Conservation (phyloP, 148 eudicot genomes). For the Heliosperma pusillum region DNA sequence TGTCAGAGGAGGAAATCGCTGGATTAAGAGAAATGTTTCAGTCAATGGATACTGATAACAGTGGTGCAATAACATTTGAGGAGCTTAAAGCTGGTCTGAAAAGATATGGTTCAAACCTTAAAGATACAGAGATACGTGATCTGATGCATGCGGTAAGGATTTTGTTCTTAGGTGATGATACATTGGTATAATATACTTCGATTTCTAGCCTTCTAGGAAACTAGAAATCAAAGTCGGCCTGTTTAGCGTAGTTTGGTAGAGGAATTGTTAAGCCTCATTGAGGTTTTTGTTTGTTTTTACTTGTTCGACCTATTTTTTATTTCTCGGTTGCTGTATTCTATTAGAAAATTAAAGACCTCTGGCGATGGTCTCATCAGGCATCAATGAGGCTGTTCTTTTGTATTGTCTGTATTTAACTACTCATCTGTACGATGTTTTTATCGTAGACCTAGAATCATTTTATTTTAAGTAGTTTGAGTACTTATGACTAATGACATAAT, state of each 20-base stretch:
- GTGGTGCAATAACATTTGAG: slow-evolving; percentile 97
- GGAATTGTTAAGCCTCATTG: neutral
- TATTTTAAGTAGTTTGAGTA: too few relatives aligned
- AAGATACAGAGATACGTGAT: slow-evolving; percentile 93
- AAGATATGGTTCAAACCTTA: slow-evolving; percentile 91
- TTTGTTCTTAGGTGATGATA: neutral
- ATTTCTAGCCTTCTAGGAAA: too few relatives aligned
- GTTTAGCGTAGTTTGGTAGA: too few relatives aligned
- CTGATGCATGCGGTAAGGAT: slow-evolving; percentile 89
- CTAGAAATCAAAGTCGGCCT: too few relatives aligned
- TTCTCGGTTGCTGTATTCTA: neutral
- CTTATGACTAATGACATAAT: too few relatives aligned
- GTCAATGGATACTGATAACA: slow-evolving; percentile 97
- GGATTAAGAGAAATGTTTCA: slow-evolving; percentile 89
- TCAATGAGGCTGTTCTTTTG: neutral
- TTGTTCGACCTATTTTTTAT: neutral
- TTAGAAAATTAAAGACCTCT: neutral
- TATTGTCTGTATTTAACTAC: neutral
- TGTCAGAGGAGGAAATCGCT: slow-evolving; percentile 97
- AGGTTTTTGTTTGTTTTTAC: neutral
- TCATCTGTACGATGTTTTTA: neutral
- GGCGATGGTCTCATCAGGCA: too few relatives aligned
- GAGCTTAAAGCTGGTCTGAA: slow-evolving; percentile 93
- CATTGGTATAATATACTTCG: too few relatives aligned
- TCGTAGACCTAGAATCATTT: too few relatives aligned